Evolutionary conservation across 169 alveolate genomes (phyloP), one percentile per base, ranked within the genome.

Genomic region (Plasmodium cynomolgi): DNA sequence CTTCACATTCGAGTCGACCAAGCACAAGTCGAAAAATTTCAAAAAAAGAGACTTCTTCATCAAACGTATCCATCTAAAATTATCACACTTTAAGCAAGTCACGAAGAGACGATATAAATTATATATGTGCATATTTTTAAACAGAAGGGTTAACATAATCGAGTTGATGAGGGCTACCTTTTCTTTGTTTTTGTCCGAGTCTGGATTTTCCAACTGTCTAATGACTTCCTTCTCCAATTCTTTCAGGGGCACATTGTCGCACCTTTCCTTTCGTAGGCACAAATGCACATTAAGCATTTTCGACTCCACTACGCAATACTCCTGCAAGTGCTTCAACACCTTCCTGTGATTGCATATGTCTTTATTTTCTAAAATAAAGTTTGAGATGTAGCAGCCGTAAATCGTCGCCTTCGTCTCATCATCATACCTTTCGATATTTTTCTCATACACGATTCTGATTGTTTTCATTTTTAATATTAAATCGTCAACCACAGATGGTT

Each of bases 31-130:
- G 62, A 95, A 84, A 68, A 96, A 95, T 77, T 93, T 96, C 9
- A 83, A 50, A 62, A 83, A 83, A 1, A 96, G 71, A 2, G 97
- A 84, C 37, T 95, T 95, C 20, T 95, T 95, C 2, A 96, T 86
- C 13, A 95, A 80, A 15, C 93, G 91, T 31, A 95, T 81, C 80
- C 94, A 93, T 31, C 97, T 29, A 79, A 94, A 96, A 62, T 96
- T 95, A 68, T 96, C 97, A 73, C 86, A 93, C 71, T 93, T 88
- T 47, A 96, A 75, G 1, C 96, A 93, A 3, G 91, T 91, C 13
- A 96, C 90, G 58, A 96, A 93, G 23, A 94, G 90, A 50, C 95
- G 95, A 88, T 96, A 96, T n/a, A 96, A 92, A 71, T 84, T 93
- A 86, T 82, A 79, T 34, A 96, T 91, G 50, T 95, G 92, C 77